phyloP scores from a whole-genome alignment of 345 rosid genomes.

The Pistacia integerrima region DNA sequence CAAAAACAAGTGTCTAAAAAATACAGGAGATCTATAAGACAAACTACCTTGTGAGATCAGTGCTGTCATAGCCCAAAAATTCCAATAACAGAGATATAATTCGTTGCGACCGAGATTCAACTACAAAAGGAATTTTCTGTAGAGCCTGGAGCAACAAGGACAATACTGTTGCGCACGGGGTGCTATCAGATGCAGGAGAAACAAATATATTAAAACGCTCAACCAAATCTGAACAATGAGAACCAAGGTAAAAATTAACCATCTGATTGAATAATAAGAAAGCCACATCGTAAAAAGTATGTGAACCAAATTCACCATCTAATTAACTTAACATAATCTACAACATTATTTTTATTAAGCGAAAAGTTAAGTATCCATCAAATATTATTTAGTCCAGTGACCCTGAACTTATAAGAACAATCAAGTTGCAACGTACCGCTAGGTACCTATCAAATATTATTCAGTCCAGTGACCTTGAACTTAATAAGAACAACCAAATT shows the following conservation, averaged over 20 bases:
- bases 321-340: background rate
- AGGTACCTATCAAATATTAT: conserved; percentile 14
- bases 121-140: conserved; percentile 64
- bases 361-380: conserved; percentile 5
- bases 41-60: conserved; percentile 57
- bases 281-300: background rate
- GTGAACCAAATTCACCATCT: background rate
- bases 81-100: conserved; percentile 68
- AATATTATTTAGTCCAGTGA: background rate
- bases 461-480: background rate
- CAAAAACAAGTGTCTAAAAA: conserved; percentile 3
- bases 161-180: conserved; percentile 49
- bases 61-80: conserved; percentile 71
- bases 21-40: conserved; percentile 11
- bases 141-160: conserved; percentile 68
- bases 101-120: conserved; percentile 71
- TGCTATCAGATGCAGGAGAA: conserved; percentile 54
- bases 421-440: conserved; percentile 45
- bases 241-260: conserved; percentile 19
- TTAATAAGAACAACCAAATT: conserved; percentile 4
- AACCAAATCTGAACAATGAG: conserved; percentile 59
- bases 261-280: conserved; percentile 1
- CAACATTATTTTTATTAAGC: conserved; percentile 1
- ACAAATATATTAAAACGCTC: conserved; percentile 51
- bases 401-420: background rate